These are phyloP conservation scores for Alternaria arbusti DNA, from an alignment of 2,329 filamentous ascomycete genomes.

Conservation along the genomic window DNA sequence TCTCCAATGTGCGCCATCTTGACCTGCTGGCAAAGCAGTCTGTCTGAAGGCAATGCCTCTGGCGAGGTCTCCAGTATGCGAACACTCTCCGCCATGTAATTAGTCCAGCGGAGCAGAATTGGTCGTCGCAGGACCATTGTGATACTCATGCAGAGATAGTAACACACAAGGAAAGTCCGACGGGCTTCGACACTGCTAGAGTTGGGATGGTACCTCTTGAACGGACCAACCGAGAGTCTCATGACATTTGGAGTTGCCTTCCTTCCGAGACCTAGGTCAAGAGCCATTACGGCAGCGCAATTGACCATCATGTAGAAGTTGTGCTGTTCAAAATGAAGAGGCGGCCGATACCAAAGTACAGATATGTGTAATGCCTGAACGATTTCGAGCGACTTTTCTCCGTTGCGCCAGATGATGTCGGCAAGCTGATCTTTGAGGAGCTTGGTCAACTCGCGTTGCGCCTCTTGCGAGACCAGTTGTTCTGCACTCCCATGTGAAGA, in stretches of 20 bases:
- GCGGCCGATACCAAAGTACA: constrained; percentile 85
- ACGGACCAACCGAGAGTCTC: constrained; percentile 43
- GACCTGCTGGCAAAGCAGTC: constrained; percentile 62
- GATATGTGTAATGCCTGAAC: constrained; percentile 78
- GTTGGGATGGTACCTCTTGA: constrained; percentile 49
- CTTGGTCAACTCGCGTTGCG: constrained; percentile 68
- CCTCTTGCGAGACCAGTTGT: constrained; percentile 55
- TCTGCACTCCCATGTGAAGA: constrained; percentile 56
- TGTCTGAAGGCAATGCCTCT: constrained; percentile 64
- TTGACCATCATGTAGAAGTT: constrained; percentile 91
- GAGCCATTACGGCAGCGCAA: constrained; percentile 79
- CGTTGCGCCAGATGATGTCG: constrained; percentile 74
- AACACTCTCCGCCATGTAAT: constrained; percentile 69
- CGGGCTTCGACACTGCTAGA: constrained; percentile 63
- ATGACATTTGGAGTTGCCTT: constrained; percentile 54
- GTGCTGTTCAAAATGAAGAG: constrained; percentile 81
- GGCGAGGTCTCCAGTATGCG: constrained; percentile 63
- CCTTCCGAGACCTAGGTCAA: constrained; percentile 80
- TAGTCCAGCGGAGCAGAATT: constrained; percentile 65
- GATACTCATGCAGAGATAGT: constrained; percentile 64
- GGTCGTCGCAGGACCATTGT: constrained; percentile 65
- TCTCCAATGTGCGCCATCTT: constrained; percentile 65
- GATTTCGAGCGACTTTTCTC: constrained; percentile 82
- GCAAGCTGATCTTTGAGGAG: constrained; percentile 77
- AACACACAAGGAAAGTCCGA: constrained; percentile 66